A percentile compares a stretch with the other conserved stretches of the same genome.
Conservation (phyloP, 768 basidiomycete genomes). For the Amanita pallidorosea region DNA sequence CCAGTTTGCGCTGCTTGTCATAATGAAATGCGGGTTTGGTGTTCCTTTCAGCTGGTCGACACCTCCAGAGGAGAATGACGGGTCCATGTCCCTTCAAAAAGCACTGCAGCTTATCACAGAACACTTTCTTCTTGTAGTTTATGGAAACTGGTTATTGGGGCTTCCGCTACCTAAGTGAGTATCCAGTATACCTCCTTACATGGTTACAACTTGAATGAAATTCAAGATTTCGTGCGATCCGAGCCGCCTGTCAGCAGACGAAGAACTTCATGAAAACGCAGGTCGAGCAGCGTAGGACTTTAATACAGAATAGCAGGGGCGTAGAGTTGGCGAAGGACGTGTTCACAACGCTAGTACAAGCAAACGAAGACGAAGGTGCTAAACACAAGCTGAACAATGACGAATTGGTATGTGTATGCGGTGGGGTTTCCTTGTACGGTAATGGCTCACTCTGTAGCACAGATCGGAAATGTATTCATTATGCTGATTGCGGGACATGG, state of each 20-base stretch:
- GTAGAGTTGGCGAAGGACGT: conserved; percentile 14
- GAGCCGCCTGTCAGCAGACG: conserved; percentile 20
- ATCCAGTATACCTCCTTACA: background rate
- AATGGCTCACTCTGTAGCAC: background rate
- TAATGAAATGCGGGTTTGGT: conserved; percentile 37
- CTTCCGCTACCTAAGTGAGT: conserved; percentile 23
- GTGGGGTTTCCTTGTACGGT: background rate
- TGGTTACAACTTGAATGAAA: background rate
- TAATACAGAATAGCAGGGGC: conserved; percentile 11
- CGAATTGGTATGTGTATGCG: conserved; percentile 12
- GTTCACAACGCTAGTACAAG: conserved; percentile 33
- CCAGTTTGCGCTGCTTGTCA: conserved; percentile 31
- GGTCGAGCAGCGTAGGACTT: conserved; percentile 21
- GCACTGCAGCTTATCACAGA: conserved; percentile 24
- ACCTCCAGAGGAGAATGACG: conserved; percentile 25
- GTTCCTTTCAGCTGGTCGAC: conserved; percentile 29
- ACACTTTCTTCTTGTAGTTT: conserved; percentile 11
- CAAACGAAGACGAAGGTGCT: conserved; percentile 31
- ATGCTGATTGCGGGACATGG: conserved; percentile 53
- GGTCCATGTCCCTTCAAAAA: conserved; percentile 27
- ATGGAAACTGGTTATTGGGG: background rate
- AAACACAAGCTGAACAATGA: conserved; percentile 29
- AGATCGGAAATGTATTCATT: conserved; percentile 26
- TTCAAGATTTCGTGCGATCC: conserved; percentile 16
- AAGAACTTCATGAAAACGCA: conserved; percentile 27